phyloP scores from a whole-genome alignment of 352 stramenopile species.

The Pythium pyrilobum region DNA sequence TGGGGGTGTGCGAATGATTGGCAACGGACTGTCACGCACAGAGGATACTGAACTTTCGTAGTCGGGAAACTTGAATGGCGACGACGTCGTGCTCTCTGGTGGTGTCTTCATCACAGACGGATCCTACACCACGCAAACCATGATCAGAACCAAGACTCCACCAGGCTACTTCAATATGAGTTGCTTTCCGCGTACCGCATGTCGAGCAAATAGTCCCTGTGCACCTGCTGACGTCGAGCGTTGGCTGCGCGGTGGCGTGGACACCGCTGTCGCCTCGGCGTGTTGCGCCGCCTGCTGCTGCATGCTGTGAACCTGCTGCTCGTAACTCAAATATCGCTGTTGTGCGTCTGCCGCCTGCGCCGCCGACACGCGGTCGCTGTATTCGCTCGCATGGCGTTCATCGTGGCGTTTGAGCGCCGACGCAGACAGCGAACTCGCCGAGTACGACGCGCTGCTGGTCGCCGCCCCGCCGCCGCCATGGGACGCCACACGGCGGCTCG shows the following conservation, averaged over 20 bases:
- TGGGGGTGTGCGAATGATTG: background rate
- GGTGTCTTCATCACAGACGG: conserved; percentile 15
- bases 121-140: no score
- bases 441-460: background rate
- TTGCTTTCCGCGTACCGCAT: conserved; percentile 5
- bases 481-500: conserved; percentile 5
- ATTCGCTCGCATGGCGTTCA: background rate
- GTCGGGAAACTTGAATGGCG: conserved; percentile 21
- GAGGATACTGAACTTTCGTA: conserved; percentile 16
- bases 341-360: conserved; percentile 4
- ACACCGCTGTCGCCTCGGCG: background rate
- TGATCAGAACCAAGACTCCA: no score
- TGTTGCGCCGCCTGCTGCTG: background rate
- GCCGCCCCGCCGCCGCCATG: background rate
- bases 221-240: background rate
- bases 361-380: conserved; percentile 3
- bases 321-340: conserved; percentile 20
- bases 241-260: conserved; percentile 7
- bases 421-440: conserved; percentile 9
- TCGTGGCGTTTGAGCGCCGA: conserved; percentile 16
- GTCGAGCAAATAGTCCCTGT: conserved; percentile 15
- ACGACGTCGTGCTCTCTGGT: conserved; percentile 18
- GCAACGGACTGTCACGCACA: conserved; percentile 1
- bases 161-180: background rate
- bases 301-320: conserved; percentile 1